Percentiles rank a stretch among this genome's conserved stretches.
Evolutionary conservation across 2,329 filamentous ascomycete species (phyloP).

Genomic region (Exophiala oligosperma): DNA sequence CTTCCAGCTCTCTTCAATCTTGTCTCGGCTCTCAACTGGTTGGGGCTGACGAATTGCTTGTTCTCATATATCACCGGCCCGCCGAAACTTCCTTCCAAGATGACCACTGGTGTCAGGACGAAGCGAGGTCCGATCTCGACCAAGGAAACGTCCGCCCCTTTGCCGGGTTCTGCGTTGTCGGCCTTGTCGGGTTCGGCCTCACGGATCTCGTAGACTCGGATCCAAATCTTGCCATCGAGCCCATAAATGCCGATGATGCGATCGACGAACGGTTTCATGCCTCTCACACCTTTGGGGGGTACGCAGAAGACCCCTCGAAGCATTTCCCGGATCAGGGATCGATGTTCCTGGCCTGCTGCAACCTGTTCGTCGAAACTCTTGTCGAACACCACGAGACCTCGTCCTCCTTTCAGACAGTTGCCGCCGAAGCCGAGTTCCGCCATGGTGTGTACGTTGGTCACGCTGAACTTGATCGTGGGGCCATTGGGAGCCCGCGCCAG

Average conservation of each 20-base stretch:
- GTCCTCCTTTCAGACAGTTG: conserved; percentile 91
- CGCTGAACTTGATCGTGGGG: conserved; percentile 62
- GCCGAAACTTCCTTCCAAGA: conserved; percentile 91
- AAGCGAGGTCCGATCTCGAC: conserved; percentile 94
- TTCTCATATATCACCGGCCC: conserved; percentile 98
- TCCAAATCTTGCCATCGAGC: conserved; percentile 92
- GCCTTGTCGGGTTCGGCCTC: conserved; percentile 56
- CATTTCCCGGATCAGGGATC: conserved; percentile 71
- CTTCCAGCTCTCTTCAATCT: conserved; percentile 72
- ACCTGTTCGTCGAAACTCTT: conserved; percentile 78
- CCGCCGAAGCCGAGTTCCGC: conserved; percentile 95
- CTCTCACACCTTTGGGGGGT: conserved; percentile 74
- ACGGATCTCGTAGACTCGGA: conserved; percentile 89
- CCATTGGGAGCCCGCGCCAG: conserved; percentile 87
- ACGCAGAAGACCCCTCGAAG: conserved; percentile 90
- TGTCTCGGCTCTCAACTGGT: conserved; percentile 82
- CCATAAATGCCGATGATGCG: conserved; percentile 91
- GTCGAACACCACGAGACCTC: conserved; percentile 91
- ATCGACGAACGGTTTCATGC: conserved; percentile 94
- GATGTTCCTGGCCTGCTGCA: conserved; percentile 44
- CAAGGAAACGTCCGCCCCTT: conserved; percentile 65
- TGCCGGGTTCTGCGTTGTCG: conserved; percentile 25
- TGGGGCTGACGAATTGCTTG: conserved; percentile 93
- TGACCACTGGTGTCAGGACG: conserved; percentile 90
- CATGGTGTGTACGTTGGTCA: conserved; percentile 79